Percentiles rank a stretch among this genome's conserved stretches.
These are phyloP conservation scores for Talaromyces sp. DNA, from an alignment of 2,329 filamentous ascomycete genomes.

Conservation along the genomic window DNA sequence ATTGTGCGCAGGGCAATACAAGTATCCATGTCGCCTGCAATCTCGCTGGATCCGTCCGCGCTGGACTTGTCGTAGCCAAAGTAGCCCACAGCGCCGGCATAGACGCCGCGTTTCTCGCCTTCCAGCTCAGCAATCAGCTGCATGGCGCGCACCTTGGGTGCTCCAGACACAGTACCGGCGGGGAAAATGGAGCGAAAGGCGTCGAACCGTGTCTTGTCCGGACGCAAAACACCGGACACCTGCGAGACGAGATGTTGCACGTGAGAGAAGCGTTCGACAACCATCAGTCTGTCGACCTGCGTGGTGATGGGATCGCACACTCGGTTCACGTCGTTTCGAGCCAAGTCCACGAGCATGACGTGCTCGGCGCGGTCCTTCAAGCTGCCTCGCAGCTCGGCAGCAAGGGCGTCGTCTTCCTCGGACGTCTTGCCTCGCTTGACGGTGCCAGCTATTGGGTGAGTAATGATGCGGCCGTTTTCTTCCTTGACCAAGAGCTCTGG, in stretches of 20 bases:
- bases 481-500: constrained; percentile 92
- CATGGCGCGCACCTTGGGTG: constrained; percentile 95
- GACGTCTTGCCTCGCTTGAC: constrained; percentile 77
- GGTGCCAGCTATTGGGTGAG: constrained; percentile 94
- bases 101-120: constrained; percentile 87
- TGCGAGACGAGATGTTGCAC: constrained; percentile 96
- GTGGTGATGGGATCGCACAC: constrained; percentile 88
- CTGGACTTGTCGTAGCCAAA: constrained; percentile 80
- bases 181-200: constrained; percentile 96
- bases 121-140: constrained; percentile 93
- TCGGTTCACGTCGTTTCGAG: constrained; percentile 92
- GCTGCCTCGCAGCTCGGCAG: constrained; percentile 67
- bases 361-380: constrained; percentile 92
- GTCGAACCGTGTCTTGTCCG: constrained; percentile 83
- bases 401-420: constrained; percentile 75
- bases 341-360: constrained; percentile 96
- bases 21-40: constrained; percentile 87
- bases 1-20: constrained; percentile 82
- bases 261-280: constrained; percentile 89
- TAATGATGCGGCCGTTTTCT: constrained; percentile 80
- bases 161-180: constrained; percentile 89
- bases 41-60: constrained; percentile 51
- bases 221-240: constrained; percentile 81
- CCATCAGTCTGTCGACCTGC: constrained; percentile 89
- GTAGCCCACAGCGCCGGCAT: constrained; percentile 93